These are phyloP conservation scores for Metschnikowia koreensis DNA, from an alignment of 805 yeast genomes.

Conservation along the genomic window DNA sequence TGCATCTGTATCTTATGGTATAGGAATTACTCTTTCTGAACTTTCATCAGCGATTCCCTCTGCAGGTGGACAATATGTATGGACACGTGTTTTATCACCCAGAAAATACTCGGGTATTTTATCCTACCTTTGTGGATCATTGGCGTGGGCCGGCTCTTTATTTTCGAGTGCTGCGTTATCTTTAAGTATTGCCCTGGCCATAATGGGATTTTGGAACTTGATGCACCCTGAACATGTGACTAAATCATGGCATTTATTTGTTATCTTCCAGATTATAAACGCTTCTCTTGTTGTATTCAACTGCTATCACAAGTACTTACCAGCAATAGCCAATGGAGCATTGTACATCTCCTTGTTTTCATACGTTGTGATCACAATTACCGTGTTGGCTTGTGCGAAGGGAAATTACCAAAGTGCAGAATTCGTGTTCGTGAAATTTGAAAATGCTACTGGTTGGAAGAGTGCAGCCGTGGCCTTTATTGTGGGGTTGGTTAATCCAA, in stretches of 20 bases:
- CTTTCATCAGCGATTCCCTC: slow-evolving; percentile 40
- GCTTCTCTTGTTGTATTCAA: slow-evolving; percentile 32
- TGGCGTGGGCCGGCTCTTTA: slow-evolving; percentile 43
- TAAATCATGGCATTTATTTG: slow-evolving; percentile 37
- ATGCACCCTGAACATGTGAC: slow-evolving; percentile 33
- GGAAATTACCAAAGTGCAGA: slow-evolving; percentile 34
- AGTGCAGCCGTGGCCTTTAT: slow-evolving; percentile 21
- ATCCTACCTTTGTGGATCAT: slow-evolving; percentile 40
- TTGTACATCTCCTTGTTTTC: slow-evolving; percentile 36
- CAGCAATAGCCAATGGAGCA: slow-evolving; percentile 33
- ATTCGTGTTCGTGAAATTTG: slow-evolving; percentile 25
- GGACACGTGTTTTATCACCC: slow-evolving; percentile 42
- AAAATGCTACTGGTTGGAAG: slow-evolving; percentile 26
- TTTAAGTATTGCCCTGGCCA: slow-evolving; percentile 31
- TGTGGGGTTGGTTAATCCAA: slow-evolving; percentile 23
- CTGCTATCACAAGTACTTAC: slow-evolving; percentile 37
- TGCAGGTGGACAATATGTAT: slow-evolving; percentile 46
- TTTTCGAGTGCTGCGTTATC: slow-evolving; percentile 43
- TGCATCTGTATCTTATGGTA: slow-evolving; percentile 33
- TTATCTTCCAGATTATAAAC: slow-evolving; percentile 36
- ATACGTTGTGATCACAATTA: slow-evolving; percentile 33
- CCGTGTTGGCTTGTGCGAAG: slow-evolving; percentile 37
- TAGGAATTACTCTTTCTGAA: slow-evolving; percentile 40
- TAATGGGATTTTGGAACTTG: slow-evolving; percentile 39
- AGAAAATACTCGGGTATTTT: slow-evolving; percentile 34